A percentile compares a stretch with the other conserved stretches of the same genome.
phyloP scores from a whole-genome alignment of 805 yeast genomes.

The Yarrowia divulgata region DNA sequence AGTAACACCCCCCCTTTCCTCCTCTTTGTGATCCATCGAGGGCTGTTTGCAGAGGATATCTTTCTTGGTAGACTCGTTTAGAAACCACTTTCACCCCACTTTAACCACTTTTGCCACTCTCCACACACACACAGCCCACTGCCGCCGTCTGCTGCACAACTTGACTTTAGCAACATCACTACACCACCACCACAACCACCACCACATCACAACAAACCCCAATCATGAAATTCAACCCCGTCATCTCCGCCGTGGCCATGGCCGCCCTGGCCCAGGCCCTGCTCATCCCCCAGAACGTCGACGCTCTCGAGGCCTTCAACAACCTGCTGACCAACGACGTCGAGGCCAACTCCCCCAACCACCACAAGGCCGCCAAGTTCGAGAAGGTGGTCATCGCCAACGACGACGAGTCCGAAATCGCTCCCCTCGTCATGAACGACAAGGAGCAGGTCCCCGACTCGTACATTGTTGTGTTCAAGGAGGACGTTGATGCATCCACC shows the following conservation, averaged over 20 bases:
- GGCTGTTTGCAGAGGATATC: slow-evolving; percentile 38
- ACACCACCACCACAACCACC: slow-evolving; percentile 1
- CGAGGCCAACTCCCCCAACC: slow-evolving; percentile 43
- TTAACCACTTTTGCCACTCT: neutral
- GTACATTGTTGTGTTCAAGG: slow-evolving; percentile 86
- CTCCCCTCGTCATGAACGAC: slow-evolving; percentile 59
- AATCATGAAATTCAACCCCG: slow-evolving; percentile 44
- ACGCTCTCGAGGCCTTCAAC: slow-evolving; percentile 53
- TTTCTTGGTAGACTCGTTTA: slow-evolving; percentile 26
- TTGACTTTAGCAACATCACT: slow-evolving; percentile 24
- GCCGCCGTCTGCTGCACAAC: slow-evolving; percentile 6
- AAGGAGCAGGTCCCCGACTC: slow-evolving; percentile 48
- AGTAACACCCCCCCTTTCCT: slow-evolving; percentile 21
- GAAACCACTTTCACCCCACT: neutral
- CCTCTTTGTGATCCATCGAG: slow-evolving; percentile 9
- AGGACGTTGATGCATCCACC: slow-evolving; percentile 60
- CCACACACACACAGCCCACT: slow-evolving; percentile 33
- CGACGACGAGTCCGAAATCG: slow-evolving; percentile 43
- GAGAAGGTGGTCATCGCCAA: slow-evolving; percentile 43
- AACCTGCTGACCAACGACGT: slow-evolving; percentile 40
- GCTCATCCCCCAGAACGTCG: slow-evolving; percentile 65
- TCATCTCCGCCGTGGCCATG: slow-evolving; percentile 44
- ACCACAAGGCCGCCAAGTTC: slow-evolving; percentile 39
- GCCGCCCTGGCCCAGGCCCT: slow-evolving; percentile 58
- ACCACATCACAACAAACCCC: slow-evolving; percentile 11